phyloP scores from a whole-genome alignment of 2,329 filamentous ascomycete genomes.

The Aspergillus aculeatinus region DNA sequence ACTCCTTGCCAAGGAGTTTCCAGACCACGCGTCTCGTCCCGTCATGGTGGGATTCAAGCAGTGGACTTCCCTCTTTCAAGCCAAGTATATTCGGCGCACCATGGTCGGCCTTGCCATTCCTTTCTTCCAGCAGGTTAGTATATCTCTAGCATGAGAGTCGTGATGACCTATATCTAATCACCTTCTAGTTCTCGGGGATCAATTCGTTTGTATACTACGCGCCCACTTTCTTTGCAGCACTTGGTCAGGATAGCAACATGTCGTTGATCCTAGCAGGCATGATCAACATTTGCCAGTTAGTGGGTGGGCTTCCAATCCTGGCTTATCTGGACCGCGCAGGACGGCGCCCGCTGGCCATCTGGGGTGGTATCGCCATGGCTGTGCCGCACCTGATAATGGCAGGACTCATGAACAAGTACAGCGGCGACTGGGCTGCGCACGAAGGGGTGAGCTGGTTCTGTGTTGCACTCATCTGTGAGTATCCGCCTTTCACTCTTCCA shows the following conservation, averaged over 20 bases:
- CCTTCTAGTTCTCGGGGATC: too few species aligned
- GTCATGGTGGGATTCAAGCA: too few species aligned
- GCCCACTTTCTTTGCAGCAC: conserved; percentile 48
- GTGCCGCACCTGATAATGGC: conserved; percentile 33
- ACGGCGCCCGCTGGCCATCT: conserved; percentile 28
- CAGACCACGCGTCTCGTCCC: background rate
- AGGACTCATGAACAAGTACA: conserved; percentile 21
- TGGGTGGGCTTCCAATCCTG: conserved; percentile 30
- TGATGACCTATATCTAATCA: too few species aligned
- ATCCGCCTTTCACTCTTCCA: too few species aligned
- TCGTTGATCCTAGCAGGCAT: conserved; percentile 35
- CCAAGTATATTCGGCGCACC: too few species aligned
- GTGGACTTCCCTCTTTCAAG: too few species aligned
- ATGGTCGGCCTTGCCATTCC: too few species aligned
- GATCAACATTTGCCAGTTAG: conserved; percentile 37
- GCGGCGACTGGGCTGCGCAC: conserved; percentile 25
- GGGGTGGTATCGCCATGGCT: conserved; percentile 32
- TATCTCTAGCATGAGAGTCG: too few species aligned
- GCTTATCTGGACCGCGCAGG: conserved; percentile 35
- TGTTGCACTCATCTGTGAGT: conserved; percentile 18
- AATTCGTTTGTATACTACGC: conserved; percentile 44
- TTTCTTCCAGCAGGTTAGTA: too few species aligned
- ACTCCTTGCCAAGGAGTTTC: conserved; percentile 1
- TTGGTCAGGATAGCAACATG: conserved; percentile 32
- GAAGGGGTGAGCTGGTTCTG: conserved; percentile 22